Base-by-base conservation (phyloP, 2,329 filamentous ascomycete genomes). In the Colletotrichum trifolii region DNA sequence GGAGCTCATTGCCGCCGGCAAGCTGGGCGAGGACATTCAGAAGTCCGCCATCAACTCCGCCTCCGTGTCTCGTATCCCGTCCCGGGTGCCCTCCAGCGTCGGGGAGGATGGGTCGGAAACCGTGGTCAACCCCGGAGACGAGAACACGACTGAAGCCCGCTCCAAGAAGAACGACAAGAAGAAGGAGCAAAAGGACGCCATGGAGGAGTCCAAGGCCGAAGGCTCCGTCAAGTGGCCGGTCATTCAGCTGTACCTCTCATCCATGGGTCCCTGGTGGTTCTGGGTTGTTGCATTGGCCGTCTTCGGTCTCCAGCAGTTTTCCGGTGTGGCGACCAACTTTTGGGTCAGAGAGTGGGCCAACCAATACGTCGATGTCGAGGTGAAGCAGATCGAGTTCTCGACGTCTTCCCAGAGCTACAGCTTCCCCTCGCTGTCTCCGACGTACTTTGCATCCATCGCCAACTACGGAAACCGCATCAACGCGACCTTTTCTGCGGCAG, bases 181-280 rank as follows among this genome's bases (percentile, higher is more conserved):
- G 48, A 75, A 74, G 61, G 80, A 82, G 70, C 83, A 83, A 71
- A 78, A 80, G 45, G 82, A 86, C 66, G 82, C 85, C 2, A 85
- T 87, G 82, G 84, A 88, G 53, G 96, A 99, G 76, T 84, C 85
- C 46, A 98, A 96, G 78, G 90, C 93, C 8, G 89, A 87, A 49
- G 96, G 96, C 35, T 90, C 94, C 45, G 93, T 99, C 71, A 96
- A 97, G 76, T 90, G 93, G 84, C 85, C 87, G 25, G 94, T 97
- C 55, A 91, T 99, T 72, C 82, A 89, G 66, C 88, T 97, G 74
- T 99, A 99, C 75, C 85, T 99, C 15, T 81, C 79, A 64, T 87
- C 94, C 68, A 99, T 99, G 96, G 96, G 96, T n/a, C 85, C 90
- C 5, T 97, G 94, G 93, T 94, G 93, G 85, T 99, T 97, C 80